Percentiles rank a stretch among this genome's conserved stretches.
Evolutionary conservation across 176 grass and related monocot species (phyloP).

Genomic region (Urochloa ruziziensis): DNA sequence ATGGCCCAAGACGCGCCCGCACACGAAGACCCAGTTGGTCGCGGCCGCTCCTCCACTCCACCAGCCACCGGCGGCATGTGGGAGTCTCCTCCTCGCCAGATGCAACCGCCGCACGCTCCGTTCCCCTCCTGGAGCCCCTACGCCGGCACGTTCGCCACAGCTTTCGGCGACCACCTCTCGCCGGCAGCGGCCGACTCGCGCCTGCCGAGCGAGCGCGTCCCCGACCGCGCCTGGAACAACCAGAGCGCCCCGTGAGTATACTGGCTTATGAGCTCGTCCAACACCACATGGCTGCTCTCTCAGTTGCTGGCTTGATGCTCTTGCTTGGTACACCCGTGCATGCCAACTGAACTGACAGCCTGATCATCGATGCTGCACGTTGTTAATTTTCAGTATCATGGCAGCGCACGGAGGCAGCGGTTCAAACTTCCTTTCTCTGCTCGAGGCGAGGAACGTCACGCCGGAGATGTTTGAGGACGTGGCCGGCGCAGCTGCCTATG

Average conservation of each 20-base stretch:
- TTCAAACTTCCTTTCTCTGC: conserved; percentile 48
- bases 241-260: conserved; percentile 60
- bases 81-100: conserved; percentile 15
- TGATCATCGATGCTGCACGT: not conserved
- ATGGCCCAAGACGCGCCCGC: conserved; percentile 30
- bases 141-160: conserved; percentile 19
- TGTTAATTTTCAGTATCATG: conserved; percentile 41
- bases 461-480: conserved; percentile 46
- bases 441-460: conserved; percentile 39
- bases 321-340: not conserved
- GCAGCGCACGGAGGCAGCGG: not conserved
- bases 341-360: not conserved
- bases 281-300: not conserved
- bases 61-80: conserved; percentile 12
- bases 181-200: not conserved
- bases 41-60: conserved; percentile 22
- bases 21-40: not conserved
- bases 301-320: not conserved
- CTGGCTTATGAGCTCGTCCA: not conserved
- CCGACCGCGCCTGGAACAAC: conserved; percentile 43
- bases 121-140: conserved; percentile 26
- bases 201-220: conserved; percentile 22
- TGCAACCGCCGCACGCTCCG: conserved; percentile 15
- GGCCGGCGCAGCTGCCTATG: not conserved
- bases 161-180: conserved; percentile 14